Evolutionary conservation across 169 alveolate genomes (phyloP).

Genomic region (Eimeria zaria): DNA sequence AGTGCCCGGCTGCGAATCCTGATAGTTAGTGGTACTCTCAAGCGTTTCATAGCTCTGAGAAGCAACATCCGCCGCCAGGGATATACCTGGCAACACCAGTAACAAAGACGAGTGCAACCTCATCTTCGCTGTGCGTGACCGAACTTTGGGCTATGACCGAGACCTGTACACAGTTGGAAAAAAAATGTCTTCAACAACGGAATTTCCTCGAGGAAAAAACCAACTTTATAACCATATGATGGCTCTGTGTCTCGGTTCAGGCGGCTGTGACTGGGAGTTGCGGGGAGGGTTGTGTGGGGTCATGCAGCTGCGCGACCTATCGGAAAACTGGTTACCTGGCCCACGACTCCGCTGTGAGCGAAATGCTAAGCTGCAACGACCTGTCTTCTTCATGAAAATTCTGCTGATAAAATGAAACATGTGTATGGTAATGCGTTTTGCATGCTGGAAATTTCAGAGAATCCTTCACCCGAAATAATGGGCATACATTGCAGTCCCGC

Average conservation of each 20-base stretch:
- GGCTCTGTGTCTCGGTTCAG: not conserved
- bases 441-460: not conserved
- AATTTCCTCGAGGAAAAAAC: constrained; percentile 10
- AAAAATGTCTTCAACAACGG: not conserved
- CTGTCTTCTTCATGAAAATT: not conserved
- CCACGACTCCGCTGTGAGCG: constrained; percentile 36
- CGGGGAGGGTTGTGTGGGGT: constrained; percentile 66
- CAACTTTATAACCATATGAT: constrained; percentile 53
- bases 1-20: not conserved
- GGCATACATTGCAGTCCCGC: not conserved
- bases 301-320: constrained; percentile 70
- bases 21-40: constrained; percentile 15
- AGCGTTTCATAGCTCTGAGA: constrained; percentile 29
- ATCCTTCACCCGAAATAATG: not conserved
- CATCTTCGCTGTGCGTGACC: constrained; percentile 27
- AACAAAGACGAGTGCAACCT: constrained; percentile 63
- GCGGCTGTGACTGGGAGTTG: not conserved
- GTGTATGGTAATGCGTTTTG: not conserved
- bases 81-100: constrained; percentile 58
- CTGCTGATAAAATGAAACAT: not conserved
- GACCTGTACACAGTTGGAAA: not conserved
- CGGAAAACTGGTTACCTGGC: constrained; percentile 30
- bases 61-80: constrained; percentile 19
- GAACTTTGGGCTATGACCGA: not conserved
- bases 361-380: not conserved